phyloP scores from a whole-genome alignment of 768 basidiomycete species.

The Leccinum fibrillosum region DNA sequence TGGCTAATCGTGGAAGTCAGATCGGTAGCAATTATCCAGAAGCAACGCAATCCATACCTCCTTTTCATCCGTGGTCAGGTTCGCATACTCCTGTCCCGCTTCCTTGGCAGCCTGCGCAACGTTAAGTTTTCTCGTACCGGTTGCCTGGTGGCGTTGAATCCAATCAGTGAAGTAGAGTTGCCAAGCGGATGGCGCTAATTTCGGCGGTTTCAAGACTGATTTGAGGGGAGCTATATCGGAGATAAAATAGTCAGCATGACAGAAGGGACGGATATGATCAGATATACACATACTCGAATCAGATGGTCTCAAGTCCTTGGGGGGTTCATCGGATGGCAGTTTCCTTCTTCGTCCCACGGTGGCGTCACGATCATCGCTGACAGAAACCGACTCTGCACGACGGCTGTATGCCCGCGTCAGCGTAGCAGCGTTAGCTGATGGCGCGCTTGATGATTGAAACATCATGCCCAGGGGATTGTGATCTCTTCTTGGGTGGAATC shows the following conservation, averaged over 20 bases:
- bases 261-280: slow-evolving; percentile 29
- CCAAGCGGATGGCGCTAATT: slow-evolving; percentile 93
- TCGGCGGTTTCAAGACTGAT: slow-evolving; percentile 81
- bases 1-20: slow-evolving; percentile 47
- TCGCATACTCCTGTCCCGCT: slow-evolving; percentile 87
- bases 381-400: slow-evolving; percentile 62
- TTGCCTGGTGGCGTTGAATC: slow-evolving; percentile 83
- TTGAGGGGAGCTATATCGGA: slow-evolving; percentile 57
- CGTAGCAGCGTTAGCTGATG: slow-evolving; percentile 47
- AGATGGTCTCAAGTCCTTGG: slow-evolving; percentile 39
- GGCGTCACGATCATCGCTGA: slow-evolving; percentile 63
- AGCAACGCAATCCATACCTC: slow-evolving; percentile 51
- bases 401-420: slow-evolving; percentile 62
- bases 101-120: slow-evolving; percentile 95
- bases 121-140: slow-evolving; percentile 81
- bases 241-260: slow-evolving; percentile 29
- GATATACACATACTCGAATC: slow-evolving; percentile 46
- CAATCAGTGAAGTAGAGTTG: slow-evolving; percentile 96
- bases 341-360: slow-evolving; percentile 67
- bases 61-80: slow-evolving; percentile 74
- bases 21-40: slow-evolving; percentile 25
- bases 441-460: slow-evolving; percentile 73
- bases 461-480: slow-evolving; percentile 46
- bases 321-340: slow-evolving; percentile 27
- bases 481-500: slow-evolving; percentile 39